phyloP scores from a whole-genome alignment of 805 yeast species.

The Kodamaea lidongshanica region DNA sequence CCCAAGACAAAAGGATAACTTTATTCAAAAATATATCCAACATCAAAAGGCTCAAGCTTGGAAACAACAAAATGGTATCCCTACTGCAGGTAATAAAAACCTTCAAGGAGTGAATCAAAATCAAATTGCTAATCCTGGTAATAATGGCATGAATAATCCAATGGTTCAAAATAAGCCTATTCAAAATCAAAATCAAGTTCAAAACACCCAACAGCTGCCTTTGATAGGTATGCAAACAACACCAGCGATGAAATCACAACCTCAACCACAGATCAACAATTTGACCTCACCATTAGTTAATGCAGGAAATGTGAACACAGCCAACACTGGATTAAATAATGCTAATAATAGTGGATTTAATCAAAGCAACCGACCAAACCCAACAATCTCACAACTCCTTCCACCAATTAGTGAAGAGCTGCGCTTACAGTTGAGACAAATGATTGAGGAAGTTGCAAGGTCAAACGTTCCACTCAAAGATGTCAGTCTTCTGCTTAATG shows the following conservation, averaged over 20 bases:
- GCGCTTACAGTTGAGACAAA: conserved; percentile 52
- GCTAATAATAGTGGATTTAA: conserved; percentile 1
- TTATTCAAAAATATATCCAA: conserved; percentile 32
- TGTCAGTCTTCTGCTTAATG: conserved; percentile 53
- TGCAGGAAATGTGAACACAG: conserved; percentile 1
- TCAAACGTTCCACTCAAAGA: conserved; percentile 63
- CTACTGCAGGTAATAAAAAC: conserved; percentile 5
- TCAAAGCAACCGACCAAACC: conserved; percentile 1
- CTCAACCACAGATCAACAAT: conserved; percentile 13
- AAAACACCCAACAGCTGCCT: conserved; percentile 12
- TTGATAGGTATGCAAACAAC: conserved; percentile 12
- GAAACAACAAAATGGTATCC: conserved; percentile 23
- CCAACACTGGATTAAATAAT: conserved; percentile 2
- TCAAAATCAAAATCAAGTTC: conserved; percentile 4
- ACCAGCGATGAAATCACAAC: conserved; percentile 13
- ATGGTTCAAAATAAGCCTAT: conserved; percentile 4
- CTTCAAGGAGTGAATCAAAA: conserved; percentile 2
- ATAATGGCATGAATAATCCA: conserved; percentile 1
- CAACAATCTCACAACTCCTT: conserved; percentile 13
- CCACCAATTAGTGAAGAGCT: conserved; percentile 52
- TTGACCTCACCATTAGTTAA: conserved; percentile 14
- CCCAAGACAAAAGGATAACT: conserved; percentile 31
- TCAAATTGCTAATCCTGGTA: no score
- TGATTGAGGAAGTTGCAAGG: conserved; percentile 63
- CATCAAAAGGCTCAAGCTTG: conserved; percentile 31